Evolutionary conservation across 257 asterid genomes (phyloP).

Genomic region (Plantago ovata): DNA sequence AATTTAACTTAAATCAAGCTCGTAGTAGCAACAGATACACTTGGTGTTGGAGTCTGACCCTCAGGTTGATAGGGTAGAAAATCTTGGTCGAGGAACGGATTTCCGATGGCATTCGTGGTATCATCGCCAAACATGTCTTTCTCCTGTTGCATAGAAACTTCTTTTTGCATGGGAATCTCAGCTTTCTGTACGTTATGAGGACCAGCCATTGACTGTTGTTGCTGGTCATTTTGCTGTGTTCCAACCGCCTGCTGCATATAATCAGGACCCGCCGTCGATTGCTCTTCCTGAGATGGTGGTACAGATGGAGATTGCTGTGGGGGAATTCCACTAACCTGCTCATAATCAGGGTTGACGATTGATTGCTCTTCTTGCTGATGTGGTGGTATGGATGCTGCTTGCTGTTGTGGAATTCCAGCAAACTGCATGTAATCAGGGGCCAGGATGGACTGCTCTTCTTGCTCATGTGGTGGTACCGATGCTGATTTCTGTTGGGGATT

Average conservation of each 20-base stretch:
- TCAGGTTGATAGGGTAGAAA: constrained; percentile 28
- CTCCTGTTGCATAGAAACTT: constrained; percentile 16
- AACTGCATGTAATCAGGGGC: constrained; percentile 22
- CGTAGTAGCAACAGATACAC: constrained; percentile 3
- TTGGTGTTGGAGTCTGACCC: constrained; percentile 19
- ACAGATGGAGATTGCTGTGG: constrained; percentile 8
- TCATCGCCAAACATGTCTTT: constrained; percentile 21
- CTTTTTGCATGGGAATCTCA: constrained; percentile 19
- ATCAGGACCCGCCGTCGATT: constrained; percentile 10
- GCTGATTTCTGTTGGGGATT: constrained; percentile 16
- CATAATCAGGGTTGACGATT: constrained; percentile 13
- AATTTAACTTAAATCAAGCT: constrained; percentile 31
- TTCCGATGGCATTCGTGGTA: constrained; percentile 29
- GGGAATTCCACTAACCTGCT: constrained; percentile 1
- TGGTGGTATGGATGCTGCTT: constrained; percentile 27
- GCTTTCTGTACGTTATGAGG: constrained; percentile 18
- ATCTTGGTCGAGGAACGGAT: constrained; percentile 49
- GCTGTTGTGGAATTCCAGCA: constrained; percentile 33
- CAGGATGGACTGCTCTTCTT: background rate
- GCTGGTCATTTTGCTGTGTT: constrained; percentile 18
- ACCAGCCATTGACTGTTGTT: constrained; percentile 1
- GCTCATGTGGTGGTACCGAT: constrained; percentile 1
- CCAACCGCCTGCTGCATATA: constrained; percentile 16
- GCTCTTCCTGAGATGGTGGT: constrained; percentile 24
- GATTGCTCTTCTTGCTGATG: constrained; percentile 22